A percentile compares a stretch with the other conserved stretches of the same genome.
These are phyloP conservation scores for Bruguiera hainesii DNA, from an alignment of 441 rosid species.

Conservation along the genomic window DNA sequence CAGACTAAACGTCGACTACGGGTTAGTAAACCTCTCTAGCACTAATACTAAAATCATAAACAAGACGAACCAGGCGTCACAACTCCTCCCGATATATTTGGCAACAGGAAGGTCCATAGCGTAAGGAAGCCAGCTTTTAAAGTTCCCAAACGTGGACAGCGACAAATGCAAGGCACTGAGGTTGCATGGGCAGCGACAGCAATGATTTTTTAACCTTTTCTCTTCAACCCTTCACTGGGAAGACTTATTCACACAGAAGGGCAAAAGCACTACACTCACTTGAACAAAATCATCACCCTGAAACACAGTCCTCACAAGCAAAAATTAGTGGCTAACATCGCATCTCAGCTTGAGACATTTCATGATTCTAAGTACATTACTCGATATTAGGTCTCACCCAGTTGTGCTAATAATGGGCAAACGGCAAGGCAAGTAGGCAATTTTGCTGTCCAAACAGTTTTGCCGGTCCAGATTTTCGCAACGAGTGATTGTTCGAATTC, in stretches of 20 bases:
- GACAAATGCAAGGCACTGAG: constrained; percentile 6
- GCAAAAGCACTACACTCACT: constrained; percentile 8
- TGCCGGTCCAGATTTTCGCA: neutral
- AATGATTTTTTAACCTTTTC: constrained; percentile 13
- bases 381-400: neutral
- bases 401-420: neutral
- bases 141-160: neutral
- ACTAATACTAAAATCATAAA: neutral
- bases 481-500: neutral
- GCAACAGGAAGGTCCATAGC: neutral
- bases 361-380: neutral
- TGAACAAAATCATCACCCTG: neutral
- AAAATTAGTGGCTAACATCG: neutral
- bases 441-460: neutral
- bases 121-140: constrained; percentile 3
- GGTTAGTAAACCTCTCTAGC: no score
- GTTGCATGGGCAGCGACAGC: constrained; percentile 8
- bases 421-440: neutral
- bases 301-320: neutral
- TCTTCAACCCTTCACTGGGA: constrained; percentile 3
- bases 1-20: neutral
- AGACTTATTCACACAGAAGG: constrained; percentile 13
- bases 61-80: neutral
- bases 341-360: neutral
- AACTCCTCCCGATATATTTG: neutral